Evolutionary conservation across 2,329 filamentous ascomycete species (phyloP).

Genomic region (Fusarium anthophilum): DNA sequence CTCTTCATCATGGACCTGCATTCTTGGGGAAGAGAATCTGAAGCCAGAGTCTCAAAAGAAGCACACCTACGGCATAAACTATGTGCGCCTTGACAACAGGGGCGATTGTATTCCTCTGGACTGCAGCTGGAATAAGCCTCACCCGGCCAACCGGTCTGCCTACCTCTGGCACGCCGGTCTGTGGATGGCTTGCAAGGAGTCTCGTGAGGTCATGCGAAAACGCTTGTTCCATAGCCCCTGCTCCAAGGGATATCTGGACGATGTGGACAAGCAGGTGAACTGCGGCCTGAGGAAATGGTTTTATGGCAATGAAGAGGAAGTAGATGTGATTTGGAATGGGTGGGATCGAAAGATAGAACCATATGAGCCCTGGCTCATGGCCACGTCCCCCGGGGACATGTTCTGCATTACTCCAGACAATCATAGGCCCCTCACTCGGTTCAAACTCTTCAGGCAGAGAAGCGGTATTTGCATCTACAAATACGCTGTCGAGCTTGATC

Average conservation of each 20-base stretch:
- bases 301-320: neutral
- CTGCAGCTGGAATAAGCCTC: neutral
- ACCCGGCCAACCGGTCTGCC: neutral
- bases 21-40: neutral
- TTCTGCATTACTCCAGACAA: neutral
- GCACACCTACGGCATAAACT: neutral
- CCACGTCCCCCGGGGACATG: neutral
- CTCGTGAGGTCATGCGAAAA: neutral
- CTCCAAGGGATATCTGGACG: too few species aligned
- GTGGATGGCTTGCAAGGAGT: neutral
- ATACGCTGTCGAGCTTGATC: neutral
- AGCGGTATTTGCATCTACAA: accelerated
- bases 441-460: neutral
- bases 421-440: neutral
- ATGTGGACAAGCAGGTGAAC: neutral
- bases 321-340: neutral
- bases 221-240: neutral
- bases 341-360: neutral
- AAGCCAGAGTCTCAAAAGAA: neutral
- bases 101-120: neutral
- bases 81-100: neutral
- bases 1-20: neutral
- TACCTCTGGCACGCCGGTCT: neutral
- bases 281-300: neutral
- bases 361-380: neutral